Base-by-base conservation (phyloP, 176 grass and related monocot species). In the Calamus simplicifolius region DNA sequence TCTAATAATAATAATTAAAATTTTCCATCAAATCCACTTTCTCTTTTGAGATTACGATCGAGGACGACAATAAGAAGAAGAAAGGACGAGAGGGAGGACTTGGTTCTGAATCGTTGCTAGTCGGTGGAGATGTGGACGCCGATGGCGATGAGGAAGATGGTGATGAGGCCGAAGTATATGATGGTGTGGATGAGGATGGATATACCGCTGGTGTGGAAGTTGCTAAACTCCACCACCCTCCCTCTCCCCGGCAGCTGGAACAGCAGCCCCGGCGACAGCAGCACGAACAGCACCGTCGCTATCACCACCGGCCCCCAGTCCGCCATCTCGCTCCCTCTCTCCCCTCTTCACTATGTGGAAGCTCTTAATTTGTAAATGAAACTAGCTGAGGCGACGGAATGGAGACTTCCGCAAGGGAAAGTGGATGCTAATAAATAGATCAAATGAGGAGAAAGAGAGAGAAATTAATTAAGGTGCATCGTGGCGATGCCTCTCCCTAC, bases 231-330 rank as follows among this genome's bases (percentile, higher is more conserved):
- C 6, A 89, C 16, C 55, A 89, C 67, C 72, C 62, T 66, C 15
- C 76, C 17, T 73, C 75, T 89, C 15, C 65, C 90, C 0, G 90
- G 85, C 57, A 95, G 74, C 76, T 95, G 90, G 67, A 95, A 75
- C 23, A 95, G 79, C 43, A 95, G 63, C 18, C 90, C 90, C 3
- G 90, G 90, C 18, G 90, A 85, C 38, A 95, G 90, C 31, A 95
- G 76, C 75, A 95, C 89, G 85, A 95, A 95, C 52, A 95, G 78
- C 62, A 95, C 64, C 27, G 89, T 69, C 14, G 72, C 77, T 63
- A 95, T 83, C 66, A 95, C 80, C 79, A 95, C 85, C 5, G 85
- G 85, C 0, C 18, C 90, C 90, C 90, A 95, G 30, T 95, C 90
- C 51, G 75, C 52, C 89, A 95, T 89, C 16, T 0, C 56, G 19